Evolutionary conservation across 2,329 filamentous ascomycete species (phyloP).

Genomic region (Talaromyces verruculosus): DNA sequence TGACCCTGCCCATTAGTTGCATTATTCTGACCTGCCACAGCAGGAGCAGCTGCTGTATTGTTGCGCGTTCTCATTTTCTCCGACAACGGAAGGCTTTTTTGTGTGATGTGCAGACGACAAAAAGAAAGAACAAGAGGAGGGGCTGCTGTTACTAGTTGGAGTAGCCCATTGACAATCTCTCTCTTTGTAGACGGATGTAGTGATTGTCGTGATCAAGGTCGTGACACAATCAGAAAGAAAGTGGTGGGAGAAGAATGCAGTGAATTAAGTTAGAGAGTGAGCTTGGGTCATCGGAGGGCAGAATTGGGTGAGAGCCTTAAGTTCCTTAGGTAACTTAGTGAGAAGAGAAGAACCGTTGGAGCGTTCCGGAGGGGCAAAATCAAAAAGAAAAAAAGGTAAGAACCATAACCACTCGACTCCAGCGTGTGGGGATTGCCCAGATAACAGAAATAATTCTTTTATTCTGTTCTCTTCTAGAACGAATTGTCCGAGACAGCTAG

Average conservation of each 20-base stretch:
- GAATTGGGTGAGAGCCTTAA: constrained; percentile 1
- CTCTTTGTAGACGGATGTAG: not conserved
- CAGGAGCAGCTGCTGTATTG: constrained; percentile 9
- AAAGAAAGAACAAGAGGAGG: not conserved
- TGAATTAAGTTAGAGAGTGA: constrained; percentile 4
- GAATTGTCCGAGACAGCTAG: not conserved
- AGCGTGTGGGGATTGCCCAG: not conserved
- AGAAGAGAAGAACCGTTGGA: not conserved
- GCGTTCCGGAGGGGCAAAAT: constrained; percentile 13
- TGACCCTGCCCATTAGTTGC: constrained; percentile 27
- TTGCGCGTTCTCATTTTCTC: constrained; percentile 40
- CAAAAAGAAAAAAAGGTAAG: not conserved
- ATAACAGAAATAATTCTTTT: not conserved
- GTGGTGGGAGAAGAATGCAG: not conserved
- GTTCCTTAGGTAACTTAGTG: not conserved
- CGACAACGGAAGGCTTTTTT: constrained; percentile 24
- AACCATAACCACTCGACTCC: constrained; percentile 1
- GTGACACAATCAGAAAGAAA: not conserved
- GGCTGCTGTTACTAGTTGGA: not conserved
- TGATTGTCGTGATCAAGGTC: not conserved
- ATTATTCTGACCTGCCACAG: constrained; percentile 17
- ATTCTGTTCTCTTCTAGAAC: not conserved
- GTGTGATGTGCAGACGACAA: not conserved
- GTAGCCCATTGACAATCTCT: constrained; percentile 7
- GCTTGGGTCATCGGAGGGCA: constrained; percentile 9